Evolutionary conservation across 805 yeast species (phyloP).

Genomic region (Myxozyma mucilagina): DNA sequence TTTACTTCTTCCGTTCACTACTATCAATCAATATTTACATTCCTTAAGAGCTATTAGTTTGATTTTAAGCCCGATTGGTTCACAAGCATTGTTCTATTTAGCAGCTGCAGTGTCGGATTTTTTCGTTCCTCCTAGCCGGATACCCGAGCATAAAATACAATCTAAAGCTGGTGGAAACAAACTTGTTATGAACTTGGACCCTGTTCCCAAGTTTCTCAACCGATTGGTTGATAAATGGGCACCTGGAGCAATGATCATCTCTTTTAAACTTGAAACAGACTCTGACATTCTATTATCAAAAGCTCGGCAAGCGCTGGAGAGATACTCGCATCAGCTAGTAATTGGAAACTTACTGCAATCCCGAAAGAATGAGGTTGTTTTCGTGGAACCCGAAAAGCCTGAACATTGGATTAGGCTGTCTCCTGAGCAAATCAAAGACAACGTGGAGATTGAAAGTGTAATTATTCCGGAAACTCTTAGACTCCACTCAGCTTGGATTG

Average conservation of each 20-base stretch:
- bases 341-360: conserved; percentile 91
- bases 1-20: conserved; percentile 84
- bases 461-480: conserved; percentile 76
- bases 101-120: conserved; percentile 99
- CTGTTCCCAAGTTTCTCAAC: conserved; percentile 91
- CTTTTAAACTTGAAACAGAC: conserved; percentile 94
- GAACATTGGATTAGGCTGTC: conserved; percentile 41
- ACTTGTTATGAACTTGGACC: conserved; percentile 81
- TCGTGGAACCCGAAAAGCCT: conserved; percentile 58
- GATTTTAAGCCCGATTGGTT: conserved; percentile 55
- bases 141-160: conserved; percentile 95
- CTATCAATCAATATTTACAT: conserved; percentile 90
- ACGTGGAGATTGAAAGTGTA: conserved; percentile 69
- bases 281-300: conserved; percentile 64
- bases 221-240: conserved; percentile 93
- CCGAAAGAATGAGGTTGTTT: conserved; percentile 82
- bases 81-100: conserved; percentile 71
- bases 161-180: conserved; percentile 71
- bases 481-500: conserved; percentile 65
- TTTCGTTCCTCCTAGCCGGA: conserved; percentile 78
- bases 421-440: conserved; percentile 44
- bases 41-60: conserved; percentile 70
- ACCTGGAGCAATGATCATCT: conserved; percentile 88
- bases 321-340: conserved; percentile 91
- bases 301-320: conserved; percentile 72